Evolutionary conservation across 345 rosid species (phyloP).

Genomic region (Eucalyptus sp.): DNA sequence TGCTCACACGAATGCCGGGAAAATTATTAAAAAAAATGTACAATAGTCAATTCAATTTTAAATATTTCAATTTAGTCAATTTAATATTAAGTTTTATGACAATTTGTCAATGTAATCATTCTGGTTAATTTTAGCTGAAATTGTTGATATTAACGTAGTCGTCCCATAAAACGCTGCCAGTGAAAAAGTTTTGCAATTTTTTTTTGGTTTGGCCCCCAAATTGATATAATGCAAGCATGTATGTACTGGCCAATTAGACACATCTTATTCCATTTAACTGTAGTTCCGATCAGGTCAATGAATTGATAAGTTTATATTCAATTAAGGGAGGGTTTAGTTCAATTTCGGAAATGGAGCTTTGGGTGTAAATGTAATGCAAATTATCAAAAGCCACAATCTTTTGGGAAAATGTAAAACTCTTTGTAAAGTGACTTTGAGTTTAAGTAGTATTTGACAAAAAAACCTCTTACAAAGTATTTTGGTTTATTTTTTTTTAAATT

Average conservation of each 20-base stretch:
- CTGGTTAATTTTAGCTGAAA: fast-evolving
- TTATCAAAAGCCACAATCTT: fast-evolving
- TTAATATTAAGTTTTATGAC: fast-evolving
- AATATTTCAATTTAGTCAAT: no score
- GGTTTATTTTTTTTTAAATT: no score
- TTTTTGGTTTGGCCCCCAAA: not conserved
- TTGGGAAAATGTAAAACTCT: no score
- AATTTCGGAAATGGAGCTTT: no score
- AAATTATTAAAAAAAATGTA: no score
- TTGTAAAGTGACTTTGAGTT: no score
- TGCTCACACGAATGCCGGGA: no score
- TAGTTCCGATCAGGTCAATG: fast-evolving
- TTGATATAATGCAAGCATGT: not conserved
- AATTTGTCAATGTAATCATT: not conserved
- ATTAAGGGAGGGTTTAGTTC: no score
- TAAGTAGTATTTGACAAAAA: no score
- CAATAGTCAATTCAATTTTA: fast-evolving
- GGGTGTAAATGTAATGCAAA: no score
- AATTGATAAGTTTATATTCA: no score
- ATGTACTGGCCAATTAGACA: not conserved
- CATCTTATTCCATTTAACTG: not conserved
- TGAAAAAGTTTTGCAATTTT: not conserved
- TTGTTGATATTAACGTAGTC: fast-evolving
- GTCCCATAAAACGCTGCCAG: fast-evolving
- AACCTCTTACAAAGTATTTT: no score